Conservation (phyloP, 164 flowering plant genomes). For the Kingdonia uniflora region DNA sequence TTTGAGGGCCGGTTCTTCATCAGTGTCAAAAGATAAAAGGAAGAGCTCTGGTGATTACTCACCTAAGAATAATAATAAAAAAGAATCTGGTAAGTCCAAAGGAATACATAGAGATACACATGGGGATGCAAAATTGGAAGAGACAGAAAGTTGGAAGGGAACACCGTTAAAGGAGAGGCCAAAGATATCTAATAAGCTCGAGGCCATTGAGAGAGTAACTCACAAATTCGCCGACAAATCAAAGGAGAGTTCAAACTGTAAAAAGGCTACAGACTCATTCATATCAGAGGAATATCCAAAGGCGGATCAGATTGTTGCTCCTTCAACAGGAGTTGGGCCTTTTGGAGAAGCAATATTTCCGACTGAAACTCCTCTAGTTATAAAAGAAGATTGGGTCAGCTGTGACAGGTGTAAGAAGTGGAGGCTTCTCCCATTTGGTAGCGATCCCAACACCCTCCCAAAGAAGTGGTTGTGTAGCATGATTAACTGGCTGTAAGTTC, state of each 20-base stretch:
- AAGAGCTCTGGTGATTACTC: conserved; percentile 11
- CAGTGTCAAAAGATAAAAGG: conserved; percentile 18
- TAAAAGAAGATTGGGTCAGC: conserved; percentile 70
- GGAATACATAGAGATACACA: conserved; percentile 7
- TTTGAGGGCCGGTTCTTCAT: conserved; percentile 14
- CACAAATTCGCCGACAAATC: conserved; percentile 13
- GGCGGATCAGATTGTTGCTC: conserved; percentile 8
- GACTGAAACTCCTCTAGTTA: conserved; percentile 32
- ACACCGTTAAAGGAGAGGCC: conserved; percentile 8
- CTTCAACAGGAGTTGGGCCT: conserved; percentile 17
- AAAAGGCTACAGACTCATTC: conserved; percentile 21
- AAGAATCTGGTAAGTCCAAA: conserved; percentile 13
- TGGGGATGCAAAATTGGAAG: conserved; percentile 13
- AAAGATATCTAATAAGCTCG: conserved; percentile 23
- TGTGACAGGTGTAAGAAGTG: conserved; percentile 86
- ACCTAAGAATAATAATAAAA: conserved; percentile 8
- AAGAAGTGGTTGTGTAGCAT: conserved; percentile 89
- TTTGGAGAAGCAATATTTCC: conserved; percentile 14
- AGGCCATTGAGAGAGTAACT: conserved; percentile 21
- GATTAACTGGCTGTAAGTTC: conserved; percentile 96
- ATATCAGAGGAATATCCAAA: conserved; percentile 6
- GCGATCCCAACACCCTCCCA: conserved; percentile 48
- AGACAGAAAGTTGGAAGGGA: conserved; percentile 10
- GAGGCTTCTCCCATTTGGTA: conserved; percentile 83
- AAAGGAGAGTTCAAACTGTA: conserved; percentile 27